Evolutionary conservation across 2,329 filamentous ascomycete species (phyloP), one percentile per base, ranked within the genome.

Genomic region (Aphanocladium album): DNA sequence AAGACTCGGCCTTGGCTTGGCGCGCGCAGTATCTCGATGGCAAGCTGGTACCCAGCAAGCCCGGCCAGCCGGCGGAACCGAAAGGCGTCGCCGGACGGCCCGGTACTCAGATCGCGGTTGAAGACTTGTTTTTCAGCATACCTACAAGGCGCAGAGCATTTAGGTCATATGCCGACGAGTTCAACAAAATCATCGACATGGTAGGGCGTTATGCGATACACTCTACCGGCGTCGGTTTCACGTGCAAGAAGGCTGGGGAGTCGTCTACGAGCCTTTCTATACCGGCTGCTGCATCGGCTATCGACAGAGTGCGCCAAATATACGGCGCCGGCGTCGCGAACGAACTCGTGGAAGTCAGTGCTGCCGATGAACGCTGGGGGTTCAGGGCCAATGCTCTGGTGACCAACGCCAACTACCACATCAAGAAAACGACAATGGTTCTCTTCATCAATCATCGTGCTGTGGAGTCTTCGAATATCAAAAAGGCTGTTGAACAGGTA

Each of bases 51-150:
- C 88, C 93, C 16, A 79, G 90, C 11, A 98, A 98, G 71, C 92
- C 93, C 12, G 93, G 93, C 14, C 93, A 96, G 71, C 86, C 82
- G 65, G 80, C 89, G 1, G 92, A 96, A 45, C 95, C 95, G 2
- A 96, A 91, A 70, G 87, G 91, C 5, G 90, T 88, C 43, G 93
- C 95, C 50, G 95, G 95, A 17, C 85, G 93, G 17, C 88, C 86
- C 64, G 95, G 95, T 8, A 99, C 95, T 2, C 93, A 97, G 69
- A 96, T 99, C 69, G 93, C 91, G 0, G 93, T 99, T 17, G 93
- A 99, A 70, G 95, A 99, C 72, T 77, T 99, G 12, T 99, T 99
- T 73, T 99, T 96, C 80, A 99, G 97, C 68, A 86, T 98, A 1
- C 93, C 92, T 0, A 96, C 89, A 9, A 85, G 95, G 25, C 86